These are phyloP conservation scores for Cladosporium phlei DNA, from an alignment of 2,329 filamentous ascomycete genomes.

Conservation along the genomic window DNA sequence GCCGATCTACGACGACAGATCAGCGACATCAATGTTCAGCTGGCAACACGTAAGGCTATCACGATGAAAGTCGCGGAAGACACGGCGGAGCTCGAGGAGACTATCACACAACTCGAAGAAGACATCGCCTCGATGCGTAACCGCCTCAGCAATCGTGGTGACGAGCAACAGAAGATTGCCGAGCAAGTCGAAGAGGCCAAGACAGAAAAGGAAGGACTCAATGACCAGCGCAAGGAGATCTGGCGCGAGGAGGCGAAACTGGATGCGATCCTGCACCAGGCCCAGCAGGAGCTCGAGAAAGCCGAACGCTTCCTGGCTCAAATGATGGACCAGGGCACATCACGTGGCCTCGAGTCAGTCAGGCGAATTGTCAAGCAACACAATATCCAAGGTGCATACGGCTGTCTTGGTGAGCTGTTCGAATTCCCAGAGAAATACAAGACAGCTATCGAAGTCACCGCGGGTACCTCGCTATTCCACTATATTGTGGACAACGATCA, in stretches of 20 bases:
- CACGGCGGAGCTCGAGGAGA: conserved; percentile 63
- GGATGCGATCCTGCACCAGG: conserved; percentile 69
- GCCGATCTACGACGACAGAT: conserved; percentile 76
- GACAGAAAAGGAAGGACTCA: conserved; percentile 70
- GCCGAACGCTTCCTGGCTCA: conserved; percentile 74
- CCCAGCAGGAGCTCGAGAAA: conserved; percentile 68
- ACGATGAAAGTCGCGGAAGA: conserved; percentile 81
- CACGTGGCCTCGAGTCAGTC: conserved; percentile 80
- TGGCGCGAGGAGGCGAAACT: conserved; percentile 87
- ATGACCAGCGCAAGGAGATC: conserved; percentile 81
- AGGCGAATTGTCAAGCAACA: conserved; percentile 74
- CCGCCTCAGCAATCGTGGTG: conserved; percentile 73
- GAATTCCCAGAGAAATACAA: conserved; percentile 80
- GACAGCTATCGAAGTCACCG: conserved; percentile 86
- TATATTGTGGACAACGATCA: conserved; percentile 91
- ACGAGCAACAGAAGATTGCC: conserved; percentile 65
- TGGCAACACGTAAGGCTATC: conserved; percentile 78
- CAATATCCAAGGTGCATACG: conserved; percentile 81
- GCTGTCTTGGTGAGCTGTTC: conserved; percentile 88
- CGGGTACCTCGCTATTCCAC: conserved; percentile 88
- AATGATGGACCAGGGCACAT: conserved; percentile 85
- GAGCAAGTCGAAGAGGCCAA: conserved; percentile 72
- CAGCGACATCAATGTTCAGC: conserved; percentile 67
- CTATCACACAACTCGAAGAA: conserved; percentile 67
- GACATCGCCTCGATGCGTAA: conserved; percentile 67